Evolutionary conservation across 2,329 filamentous ascomycete genomes (phyloP).

Genomic region (Cladosporium velox): DNA sequence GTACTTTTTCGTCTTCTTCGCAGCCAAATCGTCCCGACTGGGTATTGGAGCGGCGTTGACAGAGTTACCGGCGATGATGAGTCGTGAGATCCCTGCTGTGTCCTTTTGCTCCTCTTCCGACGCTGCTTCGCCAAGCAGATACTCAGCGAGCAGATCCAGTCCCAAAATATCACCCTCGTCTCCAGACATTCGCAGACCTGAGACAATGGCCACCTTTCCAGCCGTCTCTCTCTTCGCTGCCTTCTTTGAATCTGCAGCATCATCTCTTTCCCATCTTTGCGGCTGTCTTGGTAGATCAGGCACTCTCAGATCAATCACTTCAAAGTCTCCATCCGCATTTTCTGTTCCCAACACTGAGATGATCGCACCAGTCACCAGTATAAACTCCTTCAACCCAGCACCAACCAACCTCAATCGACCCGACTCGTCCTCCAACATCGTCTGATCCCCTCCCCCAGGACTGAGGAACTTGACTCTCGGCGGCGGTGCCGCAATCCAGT

Average conservation of each 20-base stretch:
- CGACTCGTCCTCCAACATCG: slow-evolving; percentile 95
- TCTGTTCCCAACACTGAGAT: slow-evolving; percentile 94
- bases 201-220: slow-evolving; percentile 83
- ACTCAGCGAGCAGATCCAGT: slow-evolving; percentile 79
- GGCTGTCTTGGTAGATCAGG: slow-evolving; percentile 84
- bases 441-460: slow-evolving; percentile 43
- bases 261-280: slow-evolving; percentile 72
- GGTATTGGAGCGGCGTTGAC: slow-evolving; percentile 57
- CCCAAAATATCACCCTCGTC: slow-evolving; percentile 72
- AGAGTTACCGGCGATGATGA: slow-evolving; percentile 92
- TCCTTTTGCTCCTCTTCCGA: slow-evolving; percentile 61
- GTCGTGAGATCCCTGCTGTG: slow-evolving; percentile 70
- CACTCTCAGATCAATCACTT: slow-evolving; percentile 85
- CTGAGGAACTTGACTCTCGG: slow-evolving; percentile 47
- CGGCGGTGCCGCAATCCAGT: slow-evolving; percentile 84
- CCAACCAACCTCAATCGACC: slow-evolving; percentile 82
- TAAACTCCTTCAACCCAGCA: slow-evolving; percentile 63
- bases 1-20: slow-evolving; percentile 72
- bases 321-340: slow-evolving; percentile 87
- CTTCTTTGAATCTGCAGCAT: slow-evolving; percentile 46
- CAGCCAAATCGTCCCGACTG: slow-evolving; percentile 48
- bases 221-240: slow-evolving; percentile 45
- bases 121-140: slow-evolving; percentile 78
- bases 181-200: slow-evolving; percentile 81
- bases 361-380: slow-evolving; percentile 89